Conservation (phyloP, 202 grass and related monocot species). For the Brachypodium distachyon region DNA sequence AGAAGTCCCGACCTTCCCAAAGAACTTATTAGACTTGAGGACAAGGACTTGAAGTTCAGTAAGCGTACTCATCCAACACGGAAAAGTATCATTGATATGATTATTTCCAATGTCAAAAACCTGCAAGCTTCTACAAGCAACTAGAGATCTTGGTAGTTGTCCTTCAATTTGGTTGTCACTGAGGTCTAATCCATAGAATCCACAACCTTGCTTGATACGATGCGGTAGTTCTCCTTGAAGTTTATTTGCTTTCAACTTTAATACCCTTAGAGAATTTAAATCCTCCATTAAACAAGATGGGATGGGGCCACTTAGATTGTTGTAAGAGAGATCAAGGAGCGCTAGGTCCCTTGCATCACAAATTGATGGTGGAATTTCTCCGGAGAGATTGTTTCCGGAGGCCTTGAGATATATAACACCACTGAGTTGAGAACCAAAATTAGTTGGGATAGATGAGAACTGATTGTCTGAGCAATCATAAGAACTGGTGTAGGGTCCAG, state of each 20-base stretch:
- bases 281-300: constrained; percentile 31
- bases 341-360: constrained; percentile 37
- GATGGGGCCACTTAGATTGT: background rate
- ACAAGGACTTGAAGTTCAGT: background rate
- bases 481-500: background rate
- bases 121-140: background rate
- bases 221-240: background rate
- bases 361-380: constrained; percentile 37
- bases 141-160: constrained; percentile 5
- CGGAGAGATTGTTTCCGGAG: constrained; percentile 26
- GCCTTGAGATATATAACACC: constrained; percentile 1
- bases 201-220: background rate
- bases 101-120: background rate
- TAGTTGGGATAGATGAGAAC: constrained; percentile 28
- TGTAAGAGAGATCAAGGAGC: constrained; percentile 38
- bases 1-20: background rate
- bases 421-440: background rate
- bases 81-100: background rate
- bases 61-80: background rate
- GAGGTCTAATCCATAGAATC: background rate
- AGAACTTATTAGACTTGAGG: background rate
- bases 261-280: background rate
- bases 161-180: constrained; percentile 27
- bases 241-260: background rate
- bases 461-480: constrained; percentile 40